Base-by-base conservation (phyloP, 345 rosid genomes). In the Citrus cavaleriei region DNA sequence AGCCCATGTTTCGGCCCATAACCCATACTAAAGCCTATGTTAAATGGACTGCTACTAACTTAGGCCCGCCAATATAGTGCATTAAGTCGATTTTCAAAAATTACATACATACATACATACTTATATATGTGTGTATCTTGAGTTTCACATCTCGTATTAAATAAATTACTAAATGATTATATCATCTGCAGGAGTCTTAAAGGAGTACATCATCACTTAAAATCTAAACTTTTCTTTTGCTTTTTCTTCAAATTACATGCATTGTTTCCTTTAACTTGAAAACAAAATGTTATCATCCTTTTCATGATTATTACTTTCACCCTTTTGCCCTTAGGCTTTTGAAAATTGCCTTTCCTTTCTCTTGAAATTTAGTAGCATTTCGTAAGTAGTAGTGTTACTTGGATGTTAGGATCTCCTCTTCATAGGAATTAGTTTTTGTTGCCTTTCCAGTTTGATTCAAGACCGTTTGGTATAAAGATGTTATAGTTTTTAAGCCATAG, bases 241-340 rank as follows among this genome's bases (percentile, higher is more conserved):
- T 46, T 46, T 25, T 13, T n/a, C 4, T 25, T n/a, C 28, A 68
- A 12, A 40, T 24, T n/a, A 68, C 21, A 42, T 13, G 18, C 59
- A 42, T 70, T 19, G n/a, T 70, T 70, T 25, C 68, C 77, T 61
- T 74, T 61, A 74, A 18, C 25, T 37, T 61, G 37, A 74, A 74
- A 74, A 61, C 62, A 74, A 35, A 59, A 59, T 73, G 55, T 59
- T 35, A 10, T 7, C 16, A 4, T 55, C 46, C 14, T 58, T 73
- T 73, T 58, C 49, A 58, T 34, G 51, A 72, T 72, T 42, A 35
- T 58, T 58, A 58, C 40, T 46, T 70, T 27, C 12, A 13, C 21
- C 35, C 59, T 24, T 46, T 5, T 21, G 68, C 12, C 68, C 22
- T 24, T 46, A 34, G 34, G 24, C 73, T 46, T 70, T 57, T 24